Evolutionary conservation across 129 eudicot genomes (phyloP).

Genomic region (Chrysanthemum lavandulifolium): DNA sequence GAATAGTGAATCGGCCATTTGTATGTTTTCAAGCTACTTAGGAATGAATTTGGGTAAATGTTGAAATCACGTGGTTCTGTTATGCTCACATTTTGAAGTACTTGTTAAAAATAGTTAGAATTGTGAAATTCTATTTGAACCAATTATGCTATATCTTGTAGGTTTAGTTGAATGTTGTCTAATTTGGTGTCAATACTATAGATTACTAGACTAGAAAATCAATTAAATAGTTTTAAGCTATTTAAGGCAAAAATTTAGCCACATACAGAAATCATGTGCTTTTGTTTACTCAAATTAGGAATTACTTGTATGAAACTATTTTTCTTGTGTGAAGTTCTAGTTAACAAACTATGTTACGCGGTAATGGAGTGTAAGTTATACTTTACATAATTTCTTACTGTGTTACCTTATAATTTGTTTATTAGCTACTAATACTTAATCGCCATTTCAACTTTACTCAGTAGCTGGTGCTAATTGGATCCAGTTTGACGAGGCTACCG

Average conservation of each 20-base stretch:
- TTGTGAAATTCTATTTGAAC: no score
- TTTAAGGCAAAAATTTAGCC: slow-evolving; percentile 18
- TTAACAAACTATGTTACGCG: slow-evolving; percentile 9
- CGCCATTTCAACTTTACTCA: slow-evolving; percentile 17
- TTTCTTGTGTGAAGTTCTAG: slow-evolving; percentile 8
- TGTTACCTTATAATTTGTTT: neutral
- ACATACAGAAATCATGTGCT: slow-evolving; percentile 5
- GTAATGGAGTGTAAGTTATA: slow-evolving; percentile 10
- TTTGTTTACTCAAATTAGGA: neutral
- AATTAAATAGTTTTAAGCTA: slow-evolving; percentile 5
- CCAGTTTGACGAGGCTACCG: no score
- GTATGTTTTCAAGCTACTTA: no score
- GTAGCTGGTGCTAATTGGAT: no score
- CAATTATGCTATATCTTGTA: no score
- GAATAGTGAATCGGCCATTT: no score
- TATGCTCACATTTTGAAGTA: neutral
- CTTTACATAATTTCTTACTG: neutral
- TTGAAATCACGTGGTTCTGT: neutral
- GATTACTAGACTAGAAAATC: no score
- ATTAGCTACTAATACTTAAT: slow-evolving; percentile 57
- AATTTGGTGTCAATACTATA: no score
- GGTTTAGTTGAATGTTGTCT: no score
- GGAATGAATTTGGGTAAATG: no score
- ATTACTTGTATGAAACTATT: neutral
- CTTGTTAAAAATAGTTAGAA: no score